A percentile compares a stretch with the other conserved stretches of the same genome.
These are phyloP conservation scores for Lyophyllum decastes DNA, from an alignment of 768 basidiomycete species.

Conservation along the genomic window DNA sequence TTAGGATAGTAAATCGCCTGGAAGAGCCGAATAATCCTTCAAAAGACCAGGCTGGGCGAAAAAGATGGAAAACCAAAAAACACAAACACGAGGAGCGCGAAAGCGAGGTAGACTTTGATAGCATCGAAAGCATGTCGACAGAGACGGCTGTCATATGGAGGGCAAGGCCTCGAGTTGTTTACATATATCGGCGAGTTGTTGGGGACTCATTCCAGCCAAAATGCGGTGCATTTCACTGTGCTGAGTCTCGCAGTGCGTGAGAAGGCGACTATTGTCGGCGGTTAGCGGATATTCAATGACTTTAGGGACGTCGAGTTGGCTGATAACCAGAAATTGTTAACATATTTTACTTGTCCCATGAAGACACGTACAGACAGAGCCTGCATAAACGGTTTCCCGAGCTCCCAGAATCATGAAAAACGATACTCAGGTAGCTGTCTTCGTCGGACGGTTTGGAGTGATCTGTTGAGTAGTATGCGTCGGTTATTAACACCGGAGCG, in stretches of 20 bases:
- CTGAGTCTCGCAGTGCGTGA: not conserved
- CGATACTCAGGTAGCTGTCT: not conserved
- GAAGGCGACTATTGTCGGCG: not conserved
- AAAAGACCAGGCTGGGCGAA: too few species aligned
- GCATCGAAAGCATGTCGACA: not conserved
- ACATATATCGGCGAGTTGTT: not conserved
- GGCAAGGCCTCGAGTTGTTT: not conserved
- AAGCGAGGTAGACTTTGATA: not conserved
- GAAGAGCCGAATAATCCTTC: too few species aligned
- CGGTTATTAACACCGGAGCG: too few species aligned
- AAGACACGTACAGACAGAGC: not conserved
- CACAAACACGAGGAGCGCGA: not conserved
- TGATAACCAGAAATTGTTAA: not conserved
- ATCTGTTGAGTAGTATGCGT: too few species aligned
- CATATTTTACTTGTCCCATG: not conserved
- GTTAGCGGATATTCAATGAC: not conserved
- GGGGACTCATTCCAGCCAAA: not conserved
- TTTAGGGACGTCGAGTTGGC: not conserved
- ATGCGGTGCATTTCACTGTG: not conserved
- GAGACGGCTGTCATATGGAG: not conserved
- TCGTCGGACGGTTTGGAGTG: not conserved
- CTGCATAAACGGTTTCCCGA: not conserved
- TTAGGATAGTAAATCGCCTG: too few species aligned
- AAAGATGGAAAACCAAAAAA: too few species aligned
- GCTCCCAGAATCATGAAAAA: not conserved